These are phyloP conservation scores for Primulina eburnea DNA, from an alignment of 257 asterid species.

Conservation along the genomic window DNA sequence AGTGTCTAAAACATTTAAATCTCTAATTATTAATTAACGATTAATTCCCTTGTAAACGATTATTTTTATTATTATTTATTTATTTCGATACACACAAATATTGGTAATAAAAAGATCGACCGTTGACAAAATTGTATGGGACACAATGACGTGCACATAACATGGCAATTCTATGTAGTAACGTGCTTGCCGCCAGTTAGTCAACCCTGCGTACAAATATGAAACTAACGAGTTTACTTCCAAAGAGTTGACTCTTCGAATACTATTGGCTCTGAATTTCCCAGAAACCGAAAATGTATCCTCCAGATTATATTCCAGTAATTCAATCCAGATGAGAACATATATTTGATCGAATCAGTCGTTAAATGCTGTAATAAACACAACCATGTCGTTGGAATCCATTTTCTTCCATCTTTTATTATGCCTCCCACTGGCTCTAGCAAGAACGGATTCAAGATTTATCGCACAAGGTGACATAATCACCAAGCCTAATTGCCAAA, in stretches of 20 bases:
- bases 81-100: too few relatives aligned
- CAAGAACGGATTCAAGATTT: slow-evolving; percentile 3
- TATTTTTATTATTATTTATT: too few relatives aligned
- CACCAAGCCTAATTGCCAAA: slow-evolving; percentile 38
- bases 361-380: neutral
- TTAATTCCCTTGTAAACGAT: too few relatives aligned
- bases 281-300: neutral
- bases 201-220: neutral
- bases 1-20: too few relatives aligned
- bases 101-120: too few relatives aligned
- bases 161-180: too few relatives aligned
- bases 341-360: neutral
- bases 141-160: too few relatives aligned
- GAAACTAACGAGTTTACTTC: neutral
- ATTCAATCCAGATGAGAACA: neutral
- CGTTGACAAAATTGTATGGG: too few relatives aligned
- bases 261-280: neutral
- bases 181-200: neutral
- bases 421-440: slow-evolving; percentile 20
- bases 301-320: too few relatives aligned
- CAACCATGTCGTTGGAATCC: neutral
- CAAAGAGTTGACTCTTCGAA: too few relatives aligned
- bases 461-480: slow-evolving; percentile 15
- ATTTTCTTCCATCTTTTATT: slow-evolving; percentile 11
- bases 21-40: too few relatives aligned